Base-by-base conservation (phyloP, 2,329 filamentous ascomycete genomes). In the Gnomoniopsis smithogilvyi region DNA sequence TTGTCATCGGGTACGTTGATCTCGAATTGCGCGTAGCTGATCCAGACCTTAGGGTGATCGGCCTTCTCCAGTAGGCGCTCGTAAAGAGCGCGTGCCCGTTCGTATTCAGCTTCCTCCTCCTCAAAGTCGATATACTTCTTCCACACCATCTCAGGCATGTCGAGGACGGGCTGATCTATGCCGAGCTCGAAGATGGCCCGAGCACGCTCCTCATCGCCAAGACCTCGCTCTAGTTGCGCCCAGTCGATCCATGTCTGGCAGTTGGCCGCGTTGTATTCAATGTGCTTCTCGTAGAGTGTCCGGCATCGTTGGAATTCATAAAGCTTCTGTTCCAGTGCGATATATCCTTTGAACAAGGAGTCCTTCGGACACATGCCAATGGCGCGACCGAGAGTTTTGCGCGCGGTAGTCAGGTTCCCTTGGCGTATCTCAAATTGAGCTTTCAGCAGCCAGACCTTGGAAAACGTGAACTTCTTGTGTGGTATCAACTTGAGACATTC, bases 31-130 rank as follows among this genome's bases (percentile, higher is more conserved):
- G 95, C 95, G 76, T 94, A 99, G 73, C 91, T 94, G 74, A 95
- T 96, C 95, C 95, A 99, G 61, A 99, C 95, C 80, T 98, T 99
- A 80, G 97, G 92, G 70, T 99, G 95, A 69, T 95, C 89, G n/a
- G 95, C 96, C 85, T 96, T 97, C 68, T 91, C 81, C 47, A 99
- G 82, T 14, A 99, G 82, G 8, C 94, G 86, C 77, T 98, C 94
- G 76, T 98, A 99, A 48, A 99, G 79, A 3, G 79, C 78, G 51
- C 95, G 83, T 4, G 92, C 92, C 51, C 87, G 82, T 55, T 92
- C 91, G 73, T 94, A 97, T 73, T 97, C 92, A 68, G 88, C 91
- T 73, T 96, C 92, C 67, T 96, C 92, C 70, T 98, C 94, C 75
- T 99, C 95, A 69, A 98, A 98, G 73, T 99, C 95, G 67, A 99